Conservation (phyloP, 1,284 basidiomycete genomes). For the Abortiporus biennis region DNA sequence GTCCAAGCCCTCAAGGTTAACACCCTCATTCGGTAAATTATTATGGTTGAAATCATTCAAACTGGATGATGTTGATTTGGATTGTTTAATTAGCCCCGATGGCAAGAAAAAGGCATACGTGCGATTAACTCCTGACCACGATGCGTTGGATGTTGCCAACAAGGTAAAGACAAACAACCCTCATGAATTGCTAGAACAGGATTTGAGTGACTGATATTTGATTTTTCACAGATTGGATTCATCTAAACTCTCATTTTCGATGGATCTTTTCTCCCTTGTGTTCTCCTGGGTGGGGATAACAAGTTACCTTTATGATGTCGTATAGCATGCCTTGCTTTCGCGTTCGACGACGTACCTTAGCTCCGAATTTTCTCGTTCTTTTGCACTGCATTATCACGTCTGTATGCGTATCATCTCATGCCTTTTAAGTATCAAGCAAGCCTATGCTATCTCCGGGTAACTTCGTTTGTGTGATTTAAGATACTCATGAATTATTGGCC, state of each 20-base stretch:
- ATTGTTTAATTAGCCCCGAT: slow-evolving; percentile 67
- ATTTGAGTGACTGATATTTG: not conserved
- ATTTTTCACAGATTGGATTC: slow-evolving; percentile 67
- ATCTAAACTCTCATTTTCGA: slow-evolving; percentile 42
- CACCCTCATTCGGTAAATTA: slow-evolving; percentile 88
- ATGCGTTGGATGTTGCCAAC: slow-evolving; percentile 98
- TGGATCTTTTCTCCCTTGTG: not conserved
- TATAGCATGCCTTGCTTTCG: no score
- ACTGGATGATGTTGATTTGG: not conserved
- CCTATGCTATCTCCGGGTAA: no score
- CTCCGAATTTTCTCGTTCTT: slow-evolving; percentile 1
- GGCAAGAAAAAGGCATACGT: slow-evolving; percentile 99
- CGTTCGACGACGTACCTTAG: not conserved
- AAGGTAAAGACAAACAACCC: slow-evolving; percentile 82
- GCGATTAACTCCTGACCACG: slow-evolving; percentile 90
- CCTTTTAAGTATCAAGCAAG: slow-evolving; percentile 4
- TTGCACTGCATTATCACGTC: slow-evolving; percentile 4
- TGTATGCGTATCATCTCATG: slow-evolving; percentile 5
- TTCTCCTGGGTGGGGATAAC: not conserved
- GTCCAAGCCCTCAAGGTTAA: slow-evolving; percentile 95
- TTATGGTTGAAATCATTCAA: not conserved
- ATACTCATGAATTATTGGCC: no score
- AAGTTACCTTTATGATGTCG: no score
- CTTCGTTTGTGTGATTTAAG: no score
- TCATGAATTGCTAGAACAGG: not conserved